Base-by-base conservation (phyloP, 2,329 filamentous ascomycete species). In the Thermochaetoides dissita region DNA sequence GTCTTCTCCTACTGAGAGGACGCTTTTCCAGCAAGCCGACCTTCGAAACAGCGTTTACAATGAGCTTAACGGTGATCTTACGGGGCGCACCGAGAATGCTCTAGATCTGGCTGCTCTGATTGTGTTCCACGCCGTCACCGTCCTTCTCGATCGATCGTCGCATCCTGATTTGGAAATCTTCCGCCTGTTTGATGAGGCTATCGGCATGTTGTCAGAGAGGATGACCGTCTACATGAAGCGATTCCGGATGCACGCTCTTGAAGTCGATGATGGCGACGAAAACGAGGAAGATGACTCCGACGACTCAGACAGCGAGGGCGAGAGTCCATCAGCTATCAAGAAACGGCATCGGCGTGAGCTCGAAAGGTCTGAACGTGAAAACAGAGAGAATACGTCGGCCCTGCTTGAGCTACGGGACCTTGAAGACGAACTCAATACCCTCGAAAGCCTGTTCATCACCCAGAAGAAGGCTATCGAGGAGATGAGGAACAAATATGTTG, bases 181-280 rank as follows among this genome's bases (percentile, higher is more conserved):
- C 44, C 68, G 75, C 2, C 75, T 81, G 1, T 80, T 81, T 37
- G 75, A 79, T 49, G 76, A 81, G 46, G 76, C 75, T 6, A 75
- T 81, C 30, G 76, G 74, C 9, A 71, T 79, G 17, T 52, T 80
- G 47, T 75, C 71, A 1, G 76, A 81, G 52, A 67, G 71, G 11
- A 73, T 79, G 59, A 81, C 75, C 0, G 67, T 63, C 5, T 76
- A 74, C 0, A 69, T 80, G 45, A 80, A 79, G 53, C 63, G 63
- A 6, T 81, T 80, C 52, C 71, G 76, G 6, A 69, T 69, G 42
- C 69, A 73, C 38, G 72, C 72, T 0, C 75, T 76, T 49, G 51
- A 64, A 62, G 38, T 62, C 61, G 0, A 57, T 52, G 45, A 33
- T 6, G 8, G 7, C 34, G n/a, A 36, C 0, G 45, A 42, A 12